Percentiles rank a stretch among this genome's conserved stretches.
These are phyloP conservation scores for Ogataea ramenticola DNA, from an alignment of 805 yeast species.

Conservation along the genomic window DNA sequence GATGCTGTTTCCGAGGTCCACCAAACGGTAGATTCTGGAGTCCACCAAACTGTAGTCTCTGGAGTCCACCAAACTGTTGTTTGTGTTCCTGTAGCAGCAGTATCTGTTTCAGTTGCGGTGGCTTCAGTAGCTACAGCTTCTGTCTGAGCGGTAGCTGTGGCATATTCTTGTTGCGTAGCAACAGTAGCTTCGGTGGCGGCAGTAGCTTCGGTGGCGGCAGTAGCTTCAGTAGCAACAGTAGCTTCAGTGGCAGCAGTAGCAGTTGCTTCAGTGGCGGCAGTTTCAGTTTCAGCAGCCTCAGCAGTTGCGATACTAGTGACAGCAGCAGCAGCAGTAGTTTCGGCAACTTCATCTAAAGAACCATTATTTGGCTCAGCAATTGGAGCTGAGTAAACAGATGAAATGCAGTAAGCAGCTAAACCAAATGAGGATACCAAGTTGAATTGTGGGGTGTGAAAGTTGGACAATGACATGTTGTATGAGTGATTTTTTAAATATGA, in stretches of 20 bases:
- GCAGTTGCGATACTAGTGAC: background rate
- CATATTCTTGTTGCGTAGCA: background rate
- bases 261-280: background rate
- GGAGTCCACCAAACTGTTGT: constrained; percentile 3
- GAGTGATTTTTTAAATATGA: too few relatives aligned
- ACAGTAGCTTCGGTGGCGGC: background rate
- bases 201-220: background rate
- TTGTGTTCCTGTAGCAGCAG: constrained; percentile 5
- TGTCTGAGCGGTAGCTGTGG: background rate
- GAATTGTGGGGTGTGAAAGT: background rate
- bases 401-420: background rate
- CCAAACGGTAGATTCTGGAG: constrained; percentile 8
- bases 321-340: background rate
- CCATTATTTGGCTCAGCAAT: constrained; percentile 7
- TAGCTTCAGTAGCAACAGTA: background rate
- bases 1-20: constrained; percentile 8
- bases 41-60: constrained; percentile 15
- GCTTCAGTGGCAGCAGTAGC: background rate
- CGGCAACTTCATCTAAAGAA: constrained; percentile 8
- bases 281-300: constrained; percentile 1
- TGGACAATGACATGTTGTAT: background rate
- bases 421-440: background rate
- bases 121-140: background rate
- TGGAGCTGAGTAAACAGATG: background rate
- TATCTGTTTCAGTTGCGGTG: background rate